Evolutionary conservation across 768 basidiomycete species (phyloP).

Genomic region (Xerocomellus amylosporus): DNA sequence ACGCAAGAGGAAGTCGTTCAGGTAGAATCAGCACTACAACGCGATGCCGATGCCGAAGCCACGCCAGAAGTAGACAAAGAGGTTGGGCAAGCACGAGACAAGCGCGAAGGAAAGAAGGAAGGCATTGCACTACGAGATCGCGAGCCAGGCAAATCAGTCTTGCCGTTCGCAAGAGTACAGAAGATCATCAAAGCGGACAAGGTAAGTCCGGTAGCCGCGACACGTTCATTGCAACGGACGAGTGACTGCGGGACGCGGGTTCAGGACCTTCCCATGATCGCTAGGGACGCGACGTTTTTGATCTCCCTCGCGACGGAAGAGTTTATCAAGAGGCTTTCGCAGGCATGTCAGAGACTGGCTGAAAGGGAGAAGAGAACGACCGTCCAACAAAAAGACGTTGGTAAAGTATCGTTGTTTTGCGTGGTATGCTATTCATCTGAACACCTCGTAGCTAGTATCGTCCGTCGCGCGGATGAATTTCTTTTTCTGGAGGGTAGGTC

Average conservation of each 20-base stretch:
- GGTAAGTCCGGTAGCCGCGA: conserved; percentile 37
- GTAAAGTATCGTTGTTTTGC: conserved; percentile 39
- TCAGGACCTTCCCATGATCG: conserved; percentile 74
- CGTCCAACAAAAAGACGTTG: conserved; percentile 76
- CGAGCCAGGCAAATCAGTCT: conserved; percentile 63
- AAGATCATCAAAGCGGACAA: conserved; percentile 85
- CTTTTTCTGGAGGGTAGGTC: conserved; percentile 69
- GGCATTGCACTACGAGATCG: conserved; percentile 23
- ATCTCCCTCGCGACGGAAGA: conserved; percentile 86
- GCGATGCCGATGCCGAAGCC: conserved; percentile 12
- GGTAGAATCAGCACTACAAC: conserved; percentile 1
- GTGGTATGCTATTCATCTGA: not conserved
- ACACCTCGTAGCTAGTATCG: conserved; percentile 49
- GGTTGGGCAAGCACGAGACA: conserved; percentile 5
- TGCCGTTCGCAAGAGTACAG: conserved; percentile 78
- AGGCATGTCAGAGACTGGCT: conserved; percentile 69
- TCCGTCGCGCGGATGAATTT: conserved; percentile 70
- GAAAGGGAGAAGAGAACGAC: conserved; percentile 69
- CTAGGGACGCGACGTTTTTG: conserved; percentile 74
- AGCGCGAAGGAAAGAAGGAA: conserved; percentile 25
- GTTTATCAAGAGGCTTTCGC: conserved; percentile 73
- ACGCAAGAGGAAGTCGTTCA: conserved; percentile 7
- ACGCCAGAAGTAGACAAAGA: conserved; percentile 2
- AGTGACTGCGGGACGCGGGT: not conserved
- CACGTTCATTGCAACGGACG: not conserved